phyloP scores from a whole-genome alignment of 202 grass and related monocot species.

The Eragrostis tef region DNA sequence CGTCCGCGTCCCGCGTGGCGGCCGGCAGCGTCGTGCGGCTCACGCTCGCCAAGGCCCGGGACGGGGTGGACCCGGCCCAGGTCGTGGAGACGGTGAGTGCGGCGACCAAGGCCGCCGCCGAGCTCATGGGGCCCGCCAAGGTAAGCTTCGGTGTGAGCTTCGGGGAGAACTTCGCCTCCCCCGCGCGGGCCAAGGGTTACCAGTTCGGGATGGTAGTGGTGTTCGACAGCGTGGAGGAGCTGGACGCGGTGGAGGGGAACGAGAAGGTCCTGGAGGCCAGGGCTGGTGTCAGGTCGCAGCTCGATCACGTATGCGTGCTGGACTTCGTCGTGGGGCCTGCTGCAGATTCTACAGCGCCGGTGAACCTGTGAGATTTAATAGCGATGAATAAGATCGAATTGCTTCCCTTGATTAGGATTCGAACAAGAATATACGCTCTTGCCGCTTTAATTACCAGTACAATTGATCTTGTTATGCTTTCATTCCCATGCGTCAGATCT shows the following conservation, averaged over 20 bases:
- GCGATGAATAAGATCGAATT: too few relatives aligned
- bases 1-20: conserved; percentile 21
- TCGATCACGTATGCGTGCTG: conserved; percentile 37
- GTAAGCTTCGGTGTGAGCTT: conserved; percentile 48
- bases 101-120: conserved; percentile 20
- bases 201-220: conserved; percentile 73
- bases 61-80: conserved; percentile 48
- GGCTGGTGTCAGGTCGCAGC: conserved; percentile 66
- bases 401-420: too few relatives aligned
- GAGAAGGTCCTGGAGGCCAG: conserved; percentile 62
- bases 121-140: conserved; percentile 35
- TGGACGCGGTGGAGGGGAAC: conserved; percentile 74
- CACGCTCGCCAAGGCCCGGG: conserved; percentile 75
- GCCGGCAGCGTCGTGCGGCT: conserved; percentile 67
- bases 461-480: too few relatives aligned
- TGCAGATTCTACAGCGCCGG: too few relatives aligned
- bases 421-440: too few relatives aligned
- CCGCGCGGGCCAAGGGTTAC: conserved; percentile 81
- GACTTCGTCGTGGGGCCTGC: too few relatives aligned
- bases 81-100: conserved; percentile 47
- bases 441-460: too few relatives aligned
- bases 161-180: conserved; percentile 85
- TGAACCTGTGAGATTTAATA: too few relatives aligned
- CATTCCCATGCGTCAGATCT: too few relatives aligned
- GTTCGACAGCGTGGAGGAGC: conserved; percentile 60